A percentile compares a stretch with the other conserved stretches of the same genome.
Conservation (phyloP, 768 basidiomycete species). For the Lactifluus subvellereus region DNA sequence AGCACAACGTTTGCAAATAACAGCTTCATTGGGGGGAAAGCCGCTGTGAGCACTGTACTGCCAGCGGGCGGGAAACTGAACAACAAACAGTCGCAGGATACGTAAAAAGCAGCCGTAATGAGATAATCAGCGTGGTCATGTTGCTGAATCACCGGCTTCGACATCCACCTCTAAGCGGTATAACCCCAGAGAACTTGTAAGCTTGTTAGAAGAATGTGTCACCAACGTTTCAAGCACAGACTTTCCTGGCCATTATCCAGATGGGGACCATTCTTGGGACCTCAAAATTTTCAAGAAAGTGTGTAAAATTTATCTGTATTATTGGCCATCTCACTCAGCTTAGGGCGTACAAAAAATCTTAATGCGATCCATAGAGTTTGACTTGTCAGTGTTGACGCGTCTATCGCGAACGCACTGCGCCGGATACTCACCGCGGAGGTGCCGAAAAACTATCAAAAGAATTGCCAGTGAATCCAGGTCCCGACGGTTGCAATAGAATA, state of each 20-base stretch:
- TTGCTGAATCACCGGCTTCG: not conserved
- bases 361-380: slow-evolving; percentile 83
- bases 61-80: no score
- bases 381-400: slow-evolving; percentile 93
- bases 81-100: no score
- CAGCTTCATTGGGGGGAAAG: not conserved
- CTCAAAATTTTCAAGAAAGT: slow-evolving; percentile 72
- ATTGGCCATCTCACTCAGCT: slow-evolving; percentile 22
- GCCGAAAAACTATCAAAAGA: slow-evolving; percentile 21
- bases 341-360: slow-evolving; percentile 63
- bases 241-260: slow-evolving; percentile 84
- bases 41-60: no score
- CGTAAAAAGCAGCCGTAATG: no score
- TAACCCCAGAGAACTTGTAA: slow-evolving; percentile 54
- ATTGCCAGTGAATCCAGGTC: slow-evolving; percentile 48
- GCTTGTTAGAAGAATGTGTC: slow-evolving; percentile 62
- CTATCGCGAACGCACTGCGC: slow-evolving; percentile 91
- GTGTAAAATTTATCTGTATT: slow-evolving; percentile 28
- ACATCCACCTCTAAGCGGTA: slow-evolving; percentile 14
- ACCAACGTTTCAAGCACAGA: slow-evolving; percentile 83
- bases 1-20: not conserved
- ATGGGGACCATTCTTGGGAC: slow-evolving; percentile 83
- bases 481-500: slow-evolving; percentile 88
- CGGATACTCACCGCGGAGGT: slow-evolving; percentile 94
- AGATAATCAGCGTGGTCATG: no score